Evolutionary conservation across 108 stramenopile species (phyloP), one percentile per base, ranked within the genome.

Genomic region (Mediolabrus comicus): DNA sequence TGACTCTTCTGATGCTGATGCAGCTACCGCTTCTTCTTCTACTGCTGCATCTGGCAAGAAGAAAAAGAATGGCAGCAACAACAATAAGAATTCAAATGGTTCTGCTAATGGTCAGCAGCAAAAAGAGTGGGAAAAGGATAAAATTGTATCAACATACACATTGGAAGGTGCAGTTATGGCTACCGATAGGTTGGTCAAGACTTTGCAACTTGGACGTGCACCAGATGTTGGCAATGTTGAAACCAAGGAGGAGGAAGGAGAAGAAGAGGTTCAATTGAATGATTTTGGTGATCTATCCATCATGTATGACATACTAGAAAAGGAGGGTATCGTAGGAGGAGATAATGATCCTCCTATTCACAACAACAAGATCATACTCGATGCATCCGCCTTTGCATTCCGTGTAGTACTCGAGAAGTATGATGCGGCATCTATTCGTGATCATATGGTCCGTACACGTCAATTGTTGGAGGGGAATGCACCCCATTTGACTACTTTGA

Each of bases 331-430:
- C 1, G 33, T 43, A 14, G 69, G 52, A n/a, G 51, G 36, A 6
- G 22, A 27, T 22, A 38, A 4, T 7, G 24, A 28, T 2, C 19
- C 8, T 9, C 27, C 3, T 12, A 19, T 32, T 6, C 11, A 68
- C 12, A 29, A 35, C 32, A n/a, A 30, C 33, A 60, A 52, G 28
- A 60, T 24, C 36, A 34, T 46, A 7, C 13, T 68, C 3, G 61
- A 74, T 30, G 86, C 59, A 41, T 74, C 51, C 26, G 69, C 46
- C 81, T 80, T 71, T 78, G 87, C 83, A 12, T 73, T 94, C 69
- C 87, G 86, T 12, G 76, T 94, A n/a, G 90, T 91, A 3, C 65
- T 94, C 43, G 88, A 90, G 65, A 69, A 74, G 53, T 94, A 94
- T 62, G 83, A 94, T 62, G 53, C 63, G 19, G 83, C 85, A n/a